phyloP scores from a whole-genome alignment of 208 protist species.

The Crithidia sp. region DNA sequence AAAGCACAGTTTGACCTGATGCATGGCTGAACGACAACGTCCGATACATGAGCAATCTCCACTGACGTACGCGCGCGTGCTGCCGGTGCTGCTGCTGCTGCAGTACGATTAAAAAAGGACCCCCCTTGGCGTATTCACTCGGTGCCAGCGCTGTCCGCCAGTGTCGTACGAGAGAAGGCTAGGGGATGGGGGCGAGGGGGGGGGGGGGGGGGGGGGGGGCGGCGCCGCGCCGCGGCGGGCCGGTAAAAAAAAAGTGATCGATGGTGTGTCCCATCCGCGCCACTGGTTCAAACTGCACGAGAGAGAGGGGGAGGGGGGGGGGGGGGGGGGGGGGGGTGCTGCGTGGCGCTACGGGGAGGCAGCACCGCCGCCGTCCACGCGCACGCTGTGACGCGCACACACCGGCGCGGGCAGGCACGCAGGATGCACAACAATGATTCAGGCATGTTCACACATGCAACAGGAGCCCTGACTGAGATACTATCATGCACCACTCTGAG shows the following conservation, averaged over 20 bases:
- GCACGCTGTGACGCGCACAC: no score
- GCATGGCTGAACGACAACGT: conserved; percentile 21
- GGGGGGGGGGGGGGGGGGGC: neutral
- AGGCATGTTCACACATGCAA: no score
- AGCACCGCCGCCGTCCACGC: no score
- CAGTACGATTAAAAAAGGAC: conserved; percentile 33
- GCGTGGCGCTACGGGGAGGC: no score
- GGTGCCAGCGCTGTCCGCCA: conserved; percentile 29
- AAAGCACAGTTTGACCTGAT: conserved; percentile 27
- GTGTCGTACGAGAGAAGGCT: conserved; percentile 23
- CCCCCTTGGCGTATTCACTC: conserved; percentile 20
- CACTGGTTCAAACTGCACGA: no score
- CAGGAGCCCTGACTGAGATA: no score
- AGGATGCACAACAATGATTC: no score
- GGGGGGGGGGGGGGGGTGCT: no score
- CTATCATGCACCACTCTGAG: no score
- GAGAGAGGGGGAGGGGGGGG: no score
- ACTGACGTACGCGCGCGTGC: conserved; percentile 11
- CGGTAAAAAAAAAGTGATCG: conserved; percentile 33
- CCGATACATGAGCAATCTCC: conserved; percentile 19
- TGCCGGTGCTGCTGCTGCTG: neutral
- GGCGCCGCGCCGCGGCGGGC: neutral
- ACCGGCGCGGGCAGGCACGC: no score
- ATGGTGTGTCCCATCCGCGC: no score
- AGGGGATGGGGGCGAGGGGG: neutral